A percentile compares a stretch with the other conserved stretches of the same genome.
Evolutionary conservation across 2,329 filamentous ascomycete genomes (phyloP).

Genomic region (Aphanocladium album): DNA sequence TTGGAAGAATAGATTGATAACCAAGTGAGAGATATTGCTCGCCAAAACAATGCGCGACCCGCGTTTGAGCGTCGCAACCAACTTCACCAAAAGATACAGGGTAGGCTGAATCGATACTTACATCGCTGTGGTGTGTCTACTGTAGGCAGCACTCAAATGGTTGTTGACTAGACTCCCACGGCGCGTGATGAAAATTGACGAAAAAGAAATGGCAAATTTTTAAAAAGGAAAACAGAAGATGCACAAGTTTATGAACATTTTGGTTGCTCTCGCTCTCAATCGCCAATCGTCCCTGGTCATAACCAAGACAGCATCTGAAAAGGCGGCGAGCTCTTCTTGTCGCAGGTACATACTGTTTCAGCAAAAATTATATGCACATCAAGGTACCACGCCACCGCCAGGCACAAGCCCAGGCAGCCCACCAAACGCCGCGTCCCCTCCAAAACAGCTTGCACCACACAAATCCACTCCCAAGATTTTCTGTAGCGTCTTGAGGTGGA

Average conservation of each 20-base stretch:
- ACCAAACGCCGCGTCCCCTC: slow-evolving; percentile 3
- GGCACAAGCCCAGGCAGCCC: neutral
- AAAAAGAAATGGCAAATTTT: neutral
- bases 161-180: neutral
- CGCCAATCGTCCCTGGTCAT: neutral
- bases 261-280: neutral
- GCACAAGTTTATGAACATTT: neutral
- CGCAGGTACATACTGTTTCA: neutral
- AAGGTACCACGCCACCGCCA: neutral
- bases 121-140: neutral
- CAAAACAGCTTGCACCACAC: neutral
- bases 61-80: neutral
- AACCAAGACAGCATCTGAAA: neutral
- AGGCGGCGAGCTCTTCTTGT: slow-evolving; percentile 6
- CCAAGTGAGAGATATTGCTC: too few species aligned
- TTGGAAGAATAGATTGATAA: too few species aligned
- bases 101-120: neutral
- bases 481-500: slow-evolving; percentile 9
- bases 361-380: neutral
- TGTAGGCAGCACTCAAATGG: neutral
- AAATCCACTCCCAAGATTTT: slow-evolving; percentile 14
- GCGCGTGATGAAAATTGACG: neutral
- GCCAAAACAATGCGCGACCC: too few species aligned
- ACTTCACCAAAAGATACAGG: neutral
- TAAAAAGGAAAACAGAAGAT: neutral